Base-by-base conservation (phyloP, 2,329 filamentous ascomycete species). In the Neofusicoccum sp. region DNA sequence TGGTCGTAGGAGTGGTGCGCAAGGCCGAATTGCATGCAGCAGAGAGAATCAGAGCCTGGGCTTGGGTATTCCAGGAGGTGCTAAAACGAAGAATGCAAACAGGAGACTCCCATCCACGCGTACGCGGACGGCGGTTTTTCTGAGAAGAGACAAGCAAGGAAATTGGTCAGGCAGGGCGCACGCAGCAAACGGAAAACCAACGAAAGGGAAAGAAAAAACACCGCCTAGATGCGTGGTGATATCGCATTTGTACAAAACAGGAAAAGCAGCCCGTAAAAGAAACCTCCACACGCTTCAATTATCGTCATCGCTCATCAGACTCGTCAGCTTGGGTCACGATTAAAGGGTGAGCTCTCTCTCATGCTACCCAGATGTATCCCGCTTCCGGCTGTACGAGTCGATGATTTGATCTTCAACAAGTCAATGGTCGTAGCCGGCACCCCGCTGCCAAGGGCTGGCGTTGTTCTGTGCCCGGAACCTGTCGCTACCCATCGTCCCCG, bases 401-500 rank as follows among this genome's bases (percentile, higher is more conserved):
- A 69, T 69, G 65, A 68, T 66, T 68, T 72, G 70, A 63, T 75
- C 72, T 68, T 71, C 67, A 61, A 68, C 72, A 69, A 70, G 70
- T 76, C 75, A 83, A 71, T 83, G 81, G 62, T 87, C 85, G 67
- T 87, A 88, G 45, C 85, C 85, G 33, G 85, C 85, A 44, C 85
- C 85, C 70, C 85, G 75, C 74, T 88, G 85, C 85, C 85, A 88
- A 58, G 85, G 84, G 74, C 83, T 86, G 38, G 81, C 72, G 69
- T 79, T 85, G 68, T 84, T 82, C 65, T 80, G 78, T 64, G 76
- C 67, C 63, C 81, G 73, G 67, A 76, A 79, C 36, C 45, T 30
- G 33, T 73, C 73, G 41, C 69, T 71, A 38, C 68, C 63, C 48
- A 68, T 54, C 65, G 65, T 69, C 51, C 63, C 67, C 54, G 70